These are phyloP conservation scores for Psilocybe mexicana DNA, from an alignment of 1,284 basidiomycete genomes.

Conservation along the genomic window DNA sequence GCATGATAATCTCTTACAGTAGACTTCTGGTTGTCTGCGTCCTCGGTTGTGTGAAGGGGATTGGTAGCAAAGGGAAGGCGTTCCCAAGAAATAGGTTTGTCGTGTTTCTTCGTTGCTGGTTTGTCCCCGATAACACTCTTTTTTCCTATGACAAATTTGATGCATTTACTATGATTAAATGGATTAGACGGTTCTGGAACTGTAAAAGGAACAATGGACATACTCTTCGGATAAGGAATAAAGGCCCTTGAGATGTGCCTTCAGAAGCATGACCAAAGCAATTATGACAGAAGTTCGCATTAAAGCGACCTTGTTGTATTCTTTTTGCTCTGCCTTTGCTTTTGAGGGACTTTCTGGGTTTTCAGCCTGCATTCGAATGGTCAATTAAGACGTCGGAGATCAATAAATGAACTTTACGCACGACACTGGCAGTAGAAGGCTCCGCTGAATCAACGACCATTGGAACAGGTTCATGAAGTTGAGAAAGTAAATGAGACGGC, in stretches of 20 bases:
- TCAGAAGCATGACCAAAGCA: conserved; percentile 81
- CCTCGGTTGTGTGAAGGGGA: conserved; percentile 59
- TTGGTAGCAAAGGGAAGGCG: conserved; percentile 64
- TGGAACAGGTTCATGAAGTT: conserved; percentile 45
- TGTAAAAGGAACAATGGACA: conserved; percentile 27
- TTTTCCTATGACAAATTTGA: conserved; percentile 82
- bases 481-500: conserved; percentile 66
- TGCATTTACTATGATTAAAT: conserved; percentile 71
- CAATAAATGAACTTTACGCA: not conserved
- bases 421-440: conserved; percentile 7
- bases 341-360: conserved; percentile 13
- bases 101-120: conserved; percentile 64
- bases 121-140: conserved; percentile 85
- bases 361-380: conserved; percentile 3
- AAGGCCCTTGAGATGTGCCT: conserved; percentile 76
- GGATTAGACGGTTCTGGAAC: not conserved
- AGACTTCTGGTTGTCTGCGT: conserved; percentile 56
- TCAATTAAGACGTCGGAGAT: not conserved
- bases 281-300: conserved; percentile 74
- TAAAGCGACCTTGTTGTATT: conserved; percentile 41
- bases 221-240: conserved; percentile 90
- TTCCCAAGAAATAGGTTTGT: conserved; percentile 68
- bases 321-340: conserved; percentile 2
- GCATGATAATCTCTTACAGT: conserved; percentile 42
- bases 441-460: conserved; percentile 8